A percentile compares a stretch with the other conserved stretches of the same genome.
These are phyloP conservation scores for Vinca major DNA, from an alignment of 305 asterid genomes.

Conservation along the genomic window DNA sequence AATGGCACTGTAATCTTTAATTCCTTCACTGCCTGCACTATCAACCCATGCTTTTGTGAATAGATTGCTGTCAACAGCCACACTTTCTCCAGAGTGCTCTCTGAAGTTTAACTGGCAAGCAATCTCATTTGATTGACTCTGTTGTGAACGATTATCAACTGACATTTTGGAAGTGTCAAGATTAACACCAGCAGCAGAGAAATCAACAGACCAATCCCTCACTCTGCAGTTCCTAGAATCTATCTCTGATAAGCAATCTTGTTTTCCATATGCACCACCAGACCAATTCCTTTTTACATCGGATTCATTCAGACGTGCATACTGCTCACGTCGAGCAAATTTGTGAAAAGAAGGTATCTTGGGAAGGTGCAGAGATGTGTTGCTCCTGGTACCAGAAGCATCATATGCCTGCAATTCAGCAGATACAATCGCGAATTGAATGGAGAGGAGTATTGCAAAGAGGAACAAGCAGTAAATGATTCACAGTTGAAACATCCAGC, in stretches of 20 bases:
- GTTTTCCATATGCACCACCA: conserved; percentile 64
- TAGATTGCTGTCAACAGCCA: conserved; percentile 67
- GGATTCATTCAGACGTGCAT: conserved; percentile 57
- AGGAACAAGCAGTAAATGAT: background rate
- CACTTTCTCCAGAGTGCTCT: conserved; percentile 93
- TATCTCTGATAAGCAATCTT: conserved; percentile 86
- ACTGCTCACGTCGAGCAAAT: conserved; percentile 87
- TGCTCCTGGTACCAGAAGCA: conserved; percentile 65
- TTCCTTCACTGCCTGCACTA: conserved; percentile 74
- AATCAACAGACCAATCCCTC: conserved; percentile 97
- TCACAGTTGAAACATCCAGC: background rate
- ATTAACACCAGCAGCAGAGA: conserved; percentile 85
- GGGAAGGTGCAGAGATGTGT: conserved; percentile 55
- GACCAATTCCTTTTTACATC: conserved; percentile 67
- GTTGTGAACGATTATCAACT: conserved; percentile 58
- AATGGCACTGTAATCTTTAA: conserved; percentile 86
- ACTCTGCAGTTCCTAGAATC: conserved; percentile 98
- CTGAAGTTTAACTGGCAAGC: conserved; percentile 52
- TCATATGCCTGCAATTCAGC: conserved; percentile 68
- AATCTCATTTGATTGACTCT: conserved; percentile 67
- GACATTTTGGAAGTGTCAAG: conserved; percentile 59
- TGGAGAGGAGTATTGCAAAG: background rate
- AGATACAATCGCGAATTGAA: conserved; percentile 2
- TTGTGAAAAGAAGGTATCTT: conserved; percentile 93
- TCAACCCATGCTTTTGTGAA: conserved; percentile 98